Evolutionary conservation across 306 rosid species (phyloP), one percentile per base, ranked within the genome.

Genomic region (Heteromeles arbutifolia): DNA sequence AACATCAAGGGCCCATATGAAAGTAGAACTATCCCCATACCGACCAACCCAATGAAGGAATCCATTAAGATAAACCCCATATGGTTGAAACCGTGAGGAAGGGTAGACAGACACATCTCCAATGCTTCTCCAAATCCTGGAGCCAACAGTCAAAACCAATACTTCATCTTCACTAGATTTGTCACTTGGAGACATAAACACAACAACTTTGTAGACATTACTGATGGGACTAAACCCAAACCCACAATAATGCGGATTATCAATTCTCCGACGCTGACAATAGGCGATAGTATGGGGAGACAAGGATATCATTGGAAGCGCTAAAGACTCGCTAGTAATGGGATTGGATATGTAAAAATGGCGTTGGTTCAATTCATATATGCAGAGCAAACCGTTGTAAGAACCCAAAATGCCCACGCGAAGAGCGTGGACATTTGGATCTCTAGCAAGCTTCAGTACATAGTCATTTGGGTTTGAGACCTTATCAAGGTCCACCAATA

Each of bases 1-100:
- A 3, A 69, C 25, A 2, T 69, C 73, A 69, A 69, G 48, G 32
- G 59, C 43, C 10, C 32, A 11, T 69, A 69, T 69, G 39, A 10
- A 25, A 22, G 18, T 6, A 26, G 41, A 26, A 62, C 65, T 5
- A 61, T 12, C 28, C 21, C 39, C 67, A 26, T 6, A 62, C 67
- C 3, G 57, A 70, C 18, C 6, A 29, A 50, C 6, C 28, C 45
- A 70, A 19, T 70, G 74, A 19, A 52, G 74, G 52, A 19, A 50
- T 70, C 74, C 74, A 70, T 70, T 70, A 6, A 29, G 44, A 70
- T 21, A 70, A 9, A 29, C 21, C 63, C 74, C 57, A 28, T 28
- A 17, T 1, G 62, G 54, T 25, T 25, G 65, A 26, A 61, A 61
- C 65, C 24, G 12, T 19, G 2, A 28, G 0, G 3, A 43, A 15